These are phyloP conservation scores for Pseudomassariella vexata DNA, from an alignment of 2,329 filamentous ascomycete species.

Conservation along the genomic window DNA sequence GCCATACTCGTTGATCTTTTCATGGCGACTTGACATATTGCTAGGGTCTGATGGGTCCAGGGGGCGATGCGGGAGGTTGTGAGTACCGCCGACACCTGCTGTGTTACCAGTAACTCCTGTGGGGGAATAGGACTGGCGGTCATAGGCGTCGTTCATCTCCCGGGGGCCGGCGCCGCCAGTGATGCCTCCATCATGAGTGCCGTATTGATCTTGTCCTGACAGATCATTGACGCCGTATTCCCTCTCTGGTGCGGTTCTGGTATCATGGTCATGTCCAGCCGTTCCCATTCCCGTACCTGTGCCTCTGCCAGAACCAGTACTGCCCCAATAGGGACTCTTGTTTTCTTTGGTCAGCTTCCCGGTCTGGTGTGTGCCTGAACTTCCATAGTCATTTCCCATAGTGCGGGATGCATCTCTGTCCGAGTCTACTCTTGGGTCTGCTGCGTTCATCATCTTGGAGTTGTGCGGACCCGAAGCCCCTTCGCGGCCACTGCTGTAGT, in stretches of 20 bases:
- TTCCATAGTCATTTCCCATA: background rate
- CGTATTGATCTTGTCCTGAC: no score
- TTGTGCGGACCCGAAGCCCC: background rate
- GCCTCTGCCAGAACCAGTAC: background rate
- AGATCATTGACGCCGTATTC: no score
- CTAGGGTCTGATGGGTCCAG: no score
- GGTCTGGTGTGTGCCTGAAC: no score
- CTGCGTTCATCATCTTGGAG: background rate
- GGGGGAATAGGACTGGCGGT: slow-evolving; percentile 6
- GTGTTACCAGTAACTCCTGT: background rate
- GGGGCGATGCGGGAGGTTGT: slow-evolving; percentile 2
- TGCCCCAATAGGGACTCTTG: slow-evolving; percentile 6
- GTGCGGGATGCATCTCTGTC: background rate
- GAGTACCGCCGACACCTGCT: background rate
- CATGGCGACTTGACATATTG: slow-evolving; percentile 6
- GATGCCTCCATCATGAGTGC: no score
- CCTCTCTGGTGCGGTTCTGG: no score
- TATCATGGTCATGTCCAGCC: background rate
- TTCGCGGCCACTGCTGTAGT: slow-evolving; percentile 4
- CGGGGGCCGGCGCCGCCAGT: no score
- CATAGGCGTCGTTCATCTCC: no score
- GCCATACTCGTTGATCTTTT: slow-evolving; percentile 6
- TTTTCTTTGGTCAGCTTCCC: slow-evolving; percentile 10
- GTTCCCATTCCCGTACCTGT: background rate
- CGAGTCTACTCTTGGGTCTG: background rate